These are phyloP conservation scores for Wakefieldia striispora DNA, from an alignment of 768 basidiomycete genomes.

Conservation along the genomic window DNA sequence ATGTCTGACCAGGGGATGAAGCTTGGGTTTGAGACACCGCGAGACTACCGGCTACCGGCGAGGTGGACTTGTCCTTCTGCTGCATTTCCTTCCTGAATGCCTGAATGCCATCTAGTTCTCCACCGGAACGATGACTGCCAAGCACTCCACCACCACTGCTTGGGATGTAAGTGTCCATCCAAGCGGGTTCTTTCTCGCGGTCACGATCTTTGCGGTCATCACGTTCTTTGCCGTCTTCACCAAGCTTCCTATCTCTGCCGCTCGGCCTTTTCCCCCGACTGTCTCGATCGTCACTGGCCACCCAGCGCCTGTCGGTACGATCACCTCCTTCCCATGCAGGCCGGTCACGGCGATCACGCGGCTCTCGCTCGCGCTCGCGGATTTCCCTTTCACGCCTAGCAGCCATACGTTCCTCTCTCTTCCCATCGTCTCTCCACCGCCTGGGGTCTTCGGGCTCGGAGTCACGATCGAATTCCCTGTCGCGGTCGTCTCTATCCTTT, in stretches of 20 bases:
- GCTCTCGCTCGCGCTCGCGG: conserved; percentile 37
- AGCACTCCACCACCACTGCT: conserved; percentile 58
- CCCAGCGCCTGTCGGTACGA: conserved; percentile 52
- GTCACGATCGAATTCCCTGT: conserved; percentile 45
- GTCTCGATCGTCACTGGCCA: conserved; percentile 66
- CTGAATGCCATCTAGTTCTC: conserved; percentile 80
- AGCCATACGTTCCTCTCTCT: conserved; percentile 71
- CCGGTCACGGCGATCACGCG: conserved; percentile 45
- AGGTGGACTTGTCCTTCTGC: conserved; percentile 61
- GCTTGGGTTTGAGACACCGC: conserved; percentile 19
- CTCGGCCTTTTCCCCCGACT: conserved; percentile 54
- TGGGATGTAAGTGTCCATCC: conserved; percentile 89
- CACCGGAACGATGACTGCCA: conserved; percentile 56
- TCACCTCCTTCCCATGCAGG: conserved; percentile 50
- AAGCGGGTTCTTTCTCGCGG: conserved; percentile 85
- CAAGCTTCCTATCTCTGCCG: conserved; percentile 57
- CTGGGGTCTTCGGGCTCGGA: conserved; percentile 64
- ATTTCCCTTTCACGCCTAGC: conserved; percentile 55
- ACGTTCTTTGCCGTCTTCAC: conserved; percentile 47
- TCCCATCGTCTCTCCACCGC: conserved; percentile 82
- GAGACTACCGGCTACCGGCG: conserved; percentile 11
- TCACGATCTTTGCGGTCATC: conserved; percentile 51
- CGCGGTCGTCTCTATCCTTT: conserved; percentile 38
- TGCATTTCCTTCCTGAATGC: conserved; percentile 86
- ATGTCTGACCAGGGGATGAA: conserved; percentile 15